Conservation (phyloP, 495 filamentous ascomycete genomes). For the Aspergillus campestris region DNA sequence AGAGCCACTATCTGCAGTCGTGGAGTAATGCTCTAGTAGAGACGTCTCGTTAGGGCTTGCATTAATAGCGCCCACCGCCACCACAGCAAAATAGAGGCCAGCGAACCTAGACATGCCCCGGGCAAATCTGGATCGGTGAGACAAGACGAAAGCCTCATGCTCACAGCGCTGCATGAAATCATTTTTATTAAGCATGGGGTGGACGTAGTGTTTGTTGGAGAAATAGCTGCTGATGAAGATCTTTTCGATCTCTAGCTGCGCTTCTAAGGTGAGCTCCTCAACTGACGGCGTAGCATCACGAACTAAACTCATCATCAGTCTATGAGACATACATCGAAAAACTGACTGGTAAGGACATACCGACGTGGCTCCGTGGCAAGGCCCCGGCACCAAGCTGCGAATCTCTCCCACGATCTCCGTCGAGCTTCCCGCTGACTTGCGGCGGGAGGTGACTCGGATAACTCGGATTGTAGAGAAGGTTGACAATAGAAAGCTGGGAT, state of each 20-base stretch:
- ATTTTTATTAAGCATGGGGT: constrained; percentile 15
- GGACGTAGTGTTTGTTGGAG: constrained; percentile 20
- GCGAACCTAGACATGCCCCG: constrained; percentile 11
- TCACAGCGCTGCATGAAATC: constrained; percentile 18
- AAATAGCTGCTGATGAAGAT: constrained; percentile 22
- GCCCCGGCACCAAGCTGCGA: neutral
- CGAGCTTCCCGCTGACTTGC: neutral
- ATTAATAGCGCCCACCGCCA: constrained; percentile 20
- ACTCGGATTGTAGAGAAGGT: constrained; percentile 17
- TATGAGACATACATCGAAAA: too few relatives aligned
- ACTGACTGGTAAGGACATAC: neutral
- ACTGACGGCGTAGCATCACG: constrained; percentile 1
- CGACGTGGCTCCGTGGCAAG: neutral
- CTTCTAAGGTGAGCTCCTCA: constrained; percentile 4
- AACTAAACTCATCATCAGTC: too few relatives aligned
- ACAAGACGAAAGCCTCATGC: constrained; percentile 9
- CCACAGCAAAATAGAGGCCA: constrained; percentile 18
- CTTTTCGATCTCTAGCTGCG: constrained; percentile 19
- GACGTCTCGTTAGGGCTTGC: constrained; percentile 15
- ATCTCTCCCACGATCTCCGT: neutral
- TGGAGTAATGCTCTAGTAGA: constrained; percentile 16
- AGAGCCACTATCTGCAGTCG: neutral
- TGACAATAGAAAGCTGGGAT: constrained; percentile 18
- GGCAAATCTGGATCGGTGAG: constrained; percentile 7
- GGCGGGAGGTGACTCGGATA: constrained; percentile 10